A percentile compares a stretch with the other conserved stretches of the same genome.
Conservation (phyloP, 257 asterid species). For the Hygrophila difformis region DNA sequence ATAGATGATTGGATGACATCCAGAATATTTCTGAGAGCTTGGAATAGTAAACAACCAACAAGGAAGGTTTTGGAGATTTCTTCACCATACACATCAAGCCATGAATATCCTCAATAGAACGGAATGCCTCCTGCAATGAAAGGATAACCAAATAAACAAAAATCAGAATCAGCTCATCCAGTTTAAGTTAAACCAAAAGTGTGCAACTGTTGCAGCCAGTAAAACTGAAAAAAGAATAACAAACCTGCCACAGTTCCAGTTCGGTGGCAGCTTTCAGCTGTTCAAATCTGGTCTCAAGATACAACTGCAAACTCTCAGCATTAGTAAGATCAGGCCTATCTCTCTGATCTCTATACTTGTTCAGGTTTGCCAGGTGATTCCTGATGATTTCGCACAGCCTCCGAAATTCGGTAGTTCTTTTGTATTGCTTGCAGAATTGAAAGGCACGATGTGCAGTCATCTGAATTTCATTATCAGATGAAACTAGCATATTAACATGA, state of each 20-base stretch:
- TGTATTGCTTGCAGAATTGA: constrained; percentile 95
- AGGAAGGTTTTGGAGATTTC: constrained; percentile 73
- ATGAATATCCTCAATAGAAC: constrained; percentile 82
- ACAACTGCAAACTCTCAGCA: constrained; percentile 88
- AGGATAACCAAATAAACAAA: background rate
- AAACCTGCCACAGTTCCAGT: constrained; percentile 94
- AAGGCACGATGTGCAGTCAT: constrained; percentile 98
- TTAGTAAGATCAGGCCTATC: constrained; percentile 87
- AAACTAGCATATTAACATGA: constrained; percentile 2
- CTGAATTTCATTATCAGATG: constrained; percentile 28
- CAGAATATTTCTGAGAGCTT: constrained; percentile 88
- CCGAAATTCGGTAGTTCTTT: constrained; percentile 81
- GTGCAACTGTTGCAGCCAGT: background rate
- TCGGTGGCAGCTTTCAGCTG: constrained; percentile 91
- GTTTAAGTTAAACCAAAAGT: background rate
- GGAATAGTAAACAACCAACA: constrained; percentile 79
- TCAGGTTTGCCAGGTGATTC: constrained; percentile 84
- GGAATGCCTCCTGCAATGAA: constrained; percentile 73
- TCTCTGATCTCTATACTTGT: constrained; percentile 87
- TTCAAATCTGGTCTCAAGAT: constrained; percentile 88
- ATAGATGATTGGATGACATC: constrained; percentile 78
- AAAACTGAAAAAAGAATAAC: constrained; percentile 8
- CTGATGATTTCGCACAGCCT: constrained; percentile 85
- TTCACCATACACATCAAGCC: constrained; percentile 86
- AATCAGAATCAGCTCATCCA: background rate